These are phyloP conservation scores for Onygenales sp. DNA, from an alignment of 2,329 filamentous ascomycete species.

Conservation along the genomic window DNA sequence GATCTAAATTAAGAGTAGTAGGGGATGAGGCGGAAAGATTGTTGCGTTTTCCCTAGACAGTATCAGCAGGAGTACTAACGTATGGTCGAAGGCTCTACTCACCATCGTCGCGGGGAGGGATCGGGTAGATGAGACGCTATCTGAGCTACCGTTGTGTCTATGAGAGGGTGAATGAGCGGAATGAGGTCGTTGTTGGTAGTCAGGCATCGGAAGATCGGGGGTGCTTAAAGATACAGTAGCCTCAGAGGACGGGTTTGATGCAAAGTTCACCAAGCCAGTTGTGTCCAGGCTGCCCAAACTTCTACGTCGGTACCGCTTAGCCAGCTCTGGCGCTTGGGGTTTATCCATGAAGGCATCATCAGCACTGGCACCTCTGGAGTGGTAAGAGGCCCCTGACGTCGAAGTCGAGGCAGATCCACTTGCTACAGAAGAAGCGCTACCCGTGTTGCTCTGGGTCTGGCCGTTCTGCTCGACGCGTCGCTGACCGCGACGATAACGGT, in stretches of 20 bases:
- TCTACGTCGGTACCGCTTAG: constrained; percentile 68
- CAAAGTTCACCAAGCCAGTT: constrained; percentile 26
- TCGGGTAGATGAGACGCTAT: constrained; percentile 46
- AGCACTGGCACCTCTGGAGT: constrained; percentile 49
- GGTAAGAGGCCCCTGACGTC: constrained; percentile 29
- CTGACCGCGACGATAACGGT: constrained; percentile 68
- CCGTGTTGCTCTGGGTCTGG: background rate
- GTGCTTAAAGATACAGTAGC: constrained; percentile 20
- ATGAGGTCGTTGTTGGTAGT: constrained; percentile 7
- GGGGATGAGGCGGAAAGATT: background rate
- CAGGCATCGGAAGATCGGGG: constrained; percentile 23
- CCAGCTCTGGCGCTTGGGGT: constrained; percentile 52
- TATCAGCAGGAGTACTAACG: too few relatives aligned
- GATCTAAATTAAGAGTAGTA: constrained; percentile 2
- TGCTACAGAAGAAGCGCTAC: background rate
- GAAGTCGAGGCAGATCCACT: constrained; percentile 19
- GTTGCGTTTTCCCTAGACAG: background rate
- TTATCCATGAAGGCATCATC: constrained; percentile 55
- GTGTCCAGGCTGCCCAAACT: constrained; percentile 64
- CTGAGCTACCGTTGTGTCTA: constrained; percentile 49
- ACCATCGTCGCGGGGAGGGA: constrained; percentile 60
- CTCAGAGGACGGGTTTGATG: constrained; percentile 19
- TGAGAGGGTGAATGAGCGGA: constrained; percentile 14
- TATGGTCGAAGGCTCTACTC: too few relatives aligned
- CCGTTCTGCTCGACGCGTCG: constrained; percentile 40